A percentile compares a stretch with the other conserved stretches of the same genome.
Evolutionary conservation across 306 rosid genomes (phyloP).

Genomic region (Carpinus viminea): DNA sequence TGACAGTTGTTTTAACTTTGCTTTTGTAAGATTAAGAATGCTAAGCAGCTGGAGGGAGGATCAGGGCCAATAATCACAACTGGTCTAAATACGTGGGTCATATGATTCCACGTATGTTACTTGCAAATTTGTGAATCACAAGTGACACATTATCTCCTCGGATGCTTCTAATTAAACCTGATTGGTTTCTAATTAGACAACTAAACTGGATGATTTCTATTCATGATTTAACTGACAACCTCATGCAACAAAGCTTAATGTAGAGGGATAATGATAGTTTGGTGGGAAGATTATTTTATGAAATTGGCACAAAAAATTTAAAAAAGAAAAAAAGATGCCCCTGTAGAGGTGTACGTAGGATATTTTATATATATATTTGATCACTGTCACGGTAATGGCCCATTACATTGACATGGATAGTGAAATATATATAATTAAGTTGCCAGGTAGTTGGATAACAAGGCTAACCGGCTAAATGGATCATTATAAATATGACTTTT

Average conservation of each 20-base stretch:
- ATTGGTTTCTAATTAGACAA: constrained; percentile 31
- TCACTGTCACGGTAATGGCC: not conserved
- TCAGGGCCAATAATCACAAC: constrained; percentile 7
- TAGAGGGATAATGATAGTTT: not conserved
- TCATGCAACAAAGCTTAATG: not conserved
- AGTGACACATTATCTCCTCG: constrained; percentile 44
- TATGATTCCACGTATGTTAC: constrained; percentile 37
- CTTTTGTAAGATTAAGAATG: constrained; percentile 21
- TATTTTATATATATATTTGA: too few species aligned
- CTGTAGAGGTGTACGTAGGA: not conserved
- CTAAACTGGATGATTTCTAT: constrained; percentile 16
- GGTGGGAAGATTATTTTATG: not conserved
- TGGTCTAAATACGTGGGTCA: constrained; percentile 22
- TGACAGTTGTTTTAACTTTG: constrained; percentile 29
- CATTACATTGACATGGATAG: too few species aligned
- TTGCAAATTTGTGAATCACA: constrained; percentile 31
- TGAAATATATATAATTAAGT: too few species aligned
- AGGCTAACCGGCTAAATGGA: too few species aligned
- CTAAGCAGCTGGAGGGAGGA: constrained; percentile 38
- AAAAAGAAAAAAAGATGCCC: not conserved
- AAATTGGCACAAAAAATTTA: not conserved
- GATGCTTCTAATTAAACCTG: constrained; percentile 45
- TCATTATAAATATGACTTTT: too few species aligned
- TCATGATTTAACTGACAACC: not conserved
- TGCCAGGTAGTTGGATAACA: not conserved